These are phyloP conservation scores for Nemophila menziesii DNA, from an alignment of 257 asterid species.

Conservation along the genomic window DNA sequence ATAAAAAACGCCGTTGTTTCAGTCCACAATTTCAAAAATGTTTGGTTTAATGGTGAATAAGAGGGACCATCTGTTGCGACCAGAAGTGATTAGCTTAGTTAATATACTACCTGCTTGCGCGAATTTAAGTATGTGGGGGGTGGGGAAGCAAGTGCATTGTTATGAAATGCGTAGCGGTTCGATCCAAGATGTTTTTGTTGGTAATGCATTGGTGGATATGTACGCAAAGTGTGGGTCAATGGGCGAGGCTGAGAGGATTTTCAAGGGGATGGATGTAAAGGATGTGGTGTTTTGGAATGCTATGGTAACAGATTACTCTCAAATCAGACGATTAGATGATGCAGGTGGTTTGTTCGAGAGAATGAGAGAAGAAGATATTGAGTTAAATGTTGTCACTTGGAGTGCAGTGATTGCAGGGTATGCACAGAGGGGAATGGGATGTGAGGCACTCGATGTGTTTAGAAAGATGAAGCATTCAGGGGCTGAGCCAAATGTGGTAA, in stretches of 20 bases:
- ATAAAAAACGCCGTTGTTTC: constrained; percentile 33
- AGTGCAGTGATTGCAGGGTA: constrained; percentile 86
- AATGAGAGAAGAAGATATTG: constrained; percentile 48
- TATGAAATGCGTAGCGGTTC: constrained; percentile 49
- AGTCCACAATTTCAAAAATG: constrained; percentile 21
- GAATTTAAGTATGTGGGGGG: constrained; percentile 26
- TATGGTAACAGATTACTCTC: constrained; percentile 68
- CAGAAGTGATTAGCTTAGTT: constrained; percentile 74
- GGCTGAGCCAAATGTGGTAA: constrained; percentile 62
- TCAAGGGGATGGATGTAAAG: constrained; percentile 31
- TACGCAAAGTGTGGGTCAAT: constrained; percentile 77
- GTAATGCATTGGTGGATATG: constrained; percentile 70
- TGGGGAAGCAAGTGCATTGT: constrained; percentile 59
- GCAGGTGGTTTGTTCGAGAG: constrained; percentile 46
- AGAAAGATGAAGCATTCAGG: constrained; percentile 51
- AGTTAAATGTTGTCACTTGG: constrained; percentile 77
- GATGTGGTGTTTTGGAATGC: constrained; percentile 73
- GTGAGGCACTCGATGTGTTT: constrained; percentile 56
- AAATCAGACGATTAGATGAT: constrained; percentile 51
- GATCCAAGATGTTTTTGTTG: constrained; percentile 51
- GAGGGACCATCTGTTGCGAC: constrained; percentile 24
- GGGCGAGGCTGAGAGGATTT: constrained; percentile 37
- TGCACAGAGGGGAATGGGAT: constrained; percentile 82
- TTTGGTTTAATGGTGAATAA: constrained; percentile 36
- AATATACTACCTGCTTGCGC: constrained; percentile 72